phyloP scores from a whole-genome alignment of 78 protist genomes.

The Bigelowiella natans region DNA sequence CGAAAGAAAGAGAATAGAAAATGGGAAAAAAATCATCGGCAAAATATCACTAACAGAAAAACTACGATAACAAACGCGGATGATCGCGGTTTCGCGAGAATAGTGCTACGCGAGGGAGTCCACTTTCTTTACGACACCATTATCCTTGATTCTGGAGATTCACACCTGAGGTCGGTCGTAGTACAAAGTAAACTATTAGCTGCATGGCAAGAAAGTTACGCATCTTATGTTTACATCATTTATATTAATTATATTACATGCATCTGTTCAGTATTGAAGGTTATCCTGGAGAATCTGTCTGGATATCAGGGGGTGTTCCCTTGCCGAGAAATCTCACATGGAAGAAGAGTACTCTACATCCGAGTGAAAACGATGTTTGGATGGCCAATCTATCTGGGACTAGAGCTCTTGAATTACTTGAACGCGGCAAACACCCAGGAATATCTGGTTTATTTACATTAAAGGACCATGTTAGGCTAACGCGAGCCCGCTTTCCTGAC shows the following conservation, averaged over 20 bases:
- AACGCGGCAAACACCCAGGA: neutral
- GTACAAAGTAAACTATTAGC: no score
- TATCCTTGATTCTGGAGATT: neutral
- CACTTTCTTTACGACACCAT: neutral
- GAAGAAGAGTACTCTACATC: neutral
- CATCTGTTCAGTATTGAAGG: neutral
- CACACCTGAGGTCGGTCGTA: no score
- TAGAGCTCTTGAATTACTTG: neutral
- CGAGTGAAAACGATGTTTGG: neutral
- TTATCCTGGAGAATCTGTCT: neutral
- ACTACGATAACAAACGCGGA: no score
- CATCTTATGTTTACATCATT: no score
- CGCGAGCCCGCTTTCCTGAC: neutral
- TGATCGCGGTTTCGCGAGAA: neutral
- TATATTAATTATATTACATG: no score
- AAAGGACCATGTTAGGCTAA: neutral
- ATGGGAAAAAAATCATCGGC: no score
- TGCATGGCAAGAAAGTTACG: no score
- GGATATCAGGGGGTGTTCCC: neutral
- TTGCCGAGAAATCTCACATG: neutral
- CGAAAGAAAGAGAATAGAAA: no score
- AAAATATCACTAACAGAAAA: no score
- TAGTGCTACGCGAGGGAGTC: neutral
- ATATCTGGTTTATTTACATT: neutral
- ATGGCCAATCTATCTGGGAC: neutral